Percentiles rank a stretch among this genome's conserved stretches.
Evolutionary conservation across 768 basidiomycete genomes (phyloP).

Genomic region (Rhodotorula paludigena): DNA sequence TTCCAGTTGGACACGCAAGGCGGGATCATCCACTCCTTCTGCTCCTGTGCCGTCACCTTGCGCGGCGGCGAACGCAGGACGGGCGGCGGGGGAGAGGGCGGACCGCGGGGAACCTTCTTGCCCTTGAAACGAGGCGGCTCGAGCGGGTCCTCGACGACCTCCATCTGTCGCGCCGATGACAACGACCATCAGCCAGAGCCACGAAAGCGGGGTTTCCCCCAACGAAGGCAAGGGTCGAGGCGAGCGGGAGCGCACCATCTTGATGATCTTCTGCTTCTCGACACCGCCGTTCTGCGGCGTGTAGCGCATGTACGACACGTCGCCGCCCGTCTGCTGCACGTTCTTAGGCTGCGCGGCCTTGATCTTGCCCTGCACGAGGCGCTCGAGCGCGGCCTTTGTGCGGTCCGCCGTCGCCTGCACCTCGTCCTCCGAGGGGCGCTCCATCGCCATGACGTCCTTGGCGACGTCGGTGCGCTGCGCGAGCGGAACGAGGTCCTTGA

Average conservation of each 20-base stretch:
- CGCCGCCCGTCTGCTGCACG: conserved; percentile 69
- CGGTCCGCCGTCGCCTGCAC: conserved; percentile 85
- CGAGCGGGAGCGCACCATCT: conserved; percentile 67
- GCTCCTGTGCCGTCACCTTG: conserved; percentile 91
- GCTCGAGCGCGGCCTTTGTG: conserved; percentile 85
- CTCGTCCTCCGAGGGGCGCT: conserved; percentile 88
- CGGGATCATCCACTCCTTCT: conserved; percentile 99
- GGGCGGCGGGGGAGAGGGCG: conserved; percentile 92
- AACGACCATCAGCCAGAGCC: neutral
- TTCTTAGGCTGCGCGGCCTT: conserved; percentile 98
- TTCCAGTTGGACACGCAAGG: conserved; percentile 99
- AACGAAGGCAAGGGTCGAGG: too few relatives aligned
- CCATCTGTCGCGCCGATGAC: conserved; percentile 44
- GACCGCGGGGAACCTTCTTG: conserved; percentile 96
- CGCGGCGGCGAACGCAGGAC: conserved; percentile 91
- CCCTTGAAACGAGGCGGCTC: conserved; percentile 97
- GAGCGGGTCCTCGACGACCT: conserved; percentile 93
- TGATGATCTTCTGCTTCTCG: conserved; percentile 92
- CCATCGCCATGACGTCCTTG: conserved; percentile 69
- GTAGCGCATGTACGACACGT: conserved; percentile 83
- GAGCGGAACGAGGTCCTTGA: conserved; percentile 94
- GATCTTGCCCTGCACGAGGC: conserved; percentile 89
- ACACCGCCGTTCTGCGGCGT: conserved; percentile 65
- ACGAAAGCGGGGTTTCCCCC: too few relatives aligned
- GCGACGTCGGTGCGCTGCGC: conserved; percentile 79